Evolutionary conservation across 169 alveolate genomes (phyloP), one percentile per base, ranked within the genome.

Genomic region (Besnoitia besnoiti): DNA sequence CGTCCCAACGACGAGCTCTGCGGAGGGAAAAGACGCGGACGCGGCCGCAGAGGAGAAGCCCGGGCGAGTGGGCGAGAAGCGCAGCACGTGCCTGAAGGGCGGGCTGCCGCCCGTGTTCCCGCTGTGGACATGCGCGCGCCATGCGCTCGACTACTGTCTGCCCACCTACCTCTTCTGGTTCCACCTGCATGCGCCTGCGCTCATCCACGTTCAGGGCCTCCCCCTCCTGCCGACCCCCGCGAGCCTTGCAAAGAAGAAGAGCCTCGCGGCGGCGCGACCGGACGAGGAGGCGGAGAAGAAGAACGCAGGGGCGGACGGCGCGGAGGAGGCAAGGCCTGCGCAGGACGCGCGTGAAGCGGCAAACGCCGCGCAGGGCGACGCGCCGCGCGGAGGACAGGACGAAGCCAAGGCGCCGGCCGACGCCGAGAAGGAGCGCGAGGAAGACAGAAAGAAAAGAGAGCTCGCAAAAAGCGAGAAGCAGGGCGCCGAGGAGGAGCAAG

Each of bases 131-230:
- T 89, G 94, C 8, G 95, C 97, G 33, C 94, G 96, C 67, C 94
- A 95, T 89, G 94, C 98, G 35, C 96, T 96, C 46, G 99, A 97
- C 92, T 97, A 96, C 93, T 97, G 98, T 88, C 88, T 97, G 55
- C 96, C 98, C 50, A 97, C 98, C 12, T 97, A 97, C 94, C 93
- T 97, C 91, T 95, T 94, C 85, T 97, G 99, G 99, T 93, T 97
- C 33, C 96, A 97, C 76, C 94, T 97, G 90, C 96, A 97, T 85
- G 94, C 97, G 30, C 96, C 97, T 0, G 97, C 98, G 73, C 91
- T 95, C 47, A 92, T 96, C n/a, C 96, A 93, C 77, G 97, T 97
- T 59, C 99, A 97, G 93, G 98, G 97, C 85, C 90, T 95, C 4
- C 96, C 96, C 49, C 95, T 97, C 30, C 61, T 95, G 37, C 98